Evolutionary conservation across 345 rosid genomes (phyloP).

Genomic region (Melaleuca quinquenervia): DNA sequence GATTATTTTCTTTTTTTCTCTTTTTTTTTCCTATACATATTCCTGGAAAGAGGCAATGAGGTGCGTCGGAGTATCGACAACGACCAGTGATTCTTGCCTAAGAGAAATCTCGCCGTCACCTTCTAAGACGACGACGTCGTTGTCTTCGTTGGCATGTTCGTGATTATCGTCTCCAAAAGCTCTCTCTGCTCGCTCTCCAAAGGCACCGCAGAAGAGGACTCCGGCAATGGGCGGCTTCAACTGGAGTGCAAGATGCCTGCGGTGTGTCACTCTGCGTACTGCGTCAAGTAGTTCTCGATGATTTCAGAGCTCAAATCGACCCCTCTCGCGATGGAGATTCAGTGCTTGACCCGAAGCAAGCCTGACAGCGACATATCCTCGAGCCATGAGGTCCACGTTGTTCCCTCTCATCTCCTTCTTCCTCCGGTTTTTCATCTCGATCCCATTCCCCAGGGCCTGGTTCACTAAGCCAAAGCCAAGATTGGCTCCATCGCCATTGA

Average conservation of each 20-base stretch:
- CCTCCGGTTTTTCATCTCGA: slow-evolving; percentile 28
- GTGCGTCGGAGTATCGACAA: too few relatives aligned
- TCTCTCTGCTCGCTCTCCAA: slow-evolving; percentile 74
- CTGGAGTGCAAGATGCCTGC: slow-evolving; percentile 69
- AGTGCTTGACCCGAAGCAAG: slow-evolving; percentile 33
- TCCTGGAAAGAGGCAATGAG: too few relatives aligned
- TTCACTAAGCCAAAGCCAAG: slow-evolving; percentile 5
- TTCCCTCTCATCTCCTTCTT: slow-evolving; percentile 14
- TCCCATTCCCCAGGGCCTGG: slow-evolving; percentile 39
- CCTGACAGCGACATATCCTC: slow-evolving; percentile 57
- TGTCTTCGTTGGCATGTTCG: slow-evolving; percentile 49
- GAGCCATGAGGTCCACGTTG: slow-evolving; percentile 42
- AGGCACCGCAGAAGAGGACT: slow-evolving; percentile 21
- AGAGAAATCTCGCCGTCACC: slow-evolving; percentile 43
- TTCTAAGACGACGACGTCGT: slow-evolving; percentile 30
- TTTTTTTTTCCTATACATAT: too few relatives aligned
- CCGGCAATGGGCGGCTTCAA: slow-evolving; percentile 41
- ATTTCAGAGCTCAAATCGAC: slow-evolving; percentile 47
- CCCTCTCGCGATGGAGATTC: slow-evolving; percentile 48
- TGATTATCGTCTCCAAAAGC: slow-evolving; percentile 47
- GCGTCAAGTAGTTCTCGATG: slow-evolving; percentile 64
- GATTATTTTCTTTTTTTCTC: too few relatives aligned
- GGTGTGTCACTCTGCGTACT: slow-evolving; percentile 63
- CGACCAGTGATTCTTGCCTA: too few relatives aligned
- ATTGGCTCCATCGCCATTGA: slow-evolving; percentile 24